Evolutionary conservation across 345 rosid genomes (phyloP), one percentile per base, ranked within the genome.

Genomic region (Syzygium aromaticum): DNA sequence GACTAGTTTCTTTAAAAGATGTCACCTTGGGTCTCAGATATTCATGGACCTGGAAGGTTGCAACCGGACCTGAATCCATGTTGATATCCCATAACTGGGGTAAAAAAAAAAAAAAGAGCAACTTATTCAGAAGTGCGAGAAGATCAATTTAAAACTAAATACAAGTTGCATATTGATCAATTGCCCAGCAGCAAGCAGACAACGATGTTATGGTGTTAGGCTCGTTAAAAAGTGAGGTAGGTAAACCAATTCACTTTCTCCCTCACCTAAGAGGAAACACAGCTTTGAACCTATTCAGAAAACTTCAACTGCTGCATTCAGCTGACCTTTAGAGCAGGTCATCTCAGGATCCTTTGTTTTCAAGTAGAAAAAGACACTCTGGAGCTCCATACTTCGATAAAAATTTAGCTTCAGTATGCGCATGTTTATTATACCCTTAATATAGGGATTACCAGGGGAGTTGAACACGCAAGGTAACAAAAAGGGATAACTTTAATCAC

Each of bases 61-160:
- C 86, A 84, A 95, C 95, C 28, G 99, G 99, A 90, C 99, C 98
- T 5, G 98, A 92, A 92, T 98, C 99, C 99, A 96, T 98, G 92
- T 92, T 94, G 89, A 95, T 92, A 90, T 95, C 98, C 96, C 98
- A 95, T 64, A 95, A 90, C 94, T 93, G 90, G 25, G 14, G 82
- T 84, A 82, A 43, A 43, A 43, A 43, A 43, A 43, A 43, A 52
- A 88, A 77, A 77, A 89, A 77, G 78, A 63, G 84, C 52, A 64
- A 27, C 52, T 57, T 63, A 77, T 49, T 52, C 64, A 64, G 33
- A 63, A 82, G 27, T 16, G 38, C 43, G 27, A 82, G 25, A 85
- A 51, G 25, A 46, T 7, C 63, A 84, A 33, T 52, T 52, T 30
- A 49, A 40, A 19, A 61, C 73, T n/a, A n/a, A n/a, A 73, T 40